Conservation (phyloP, 306 rosid species). For the Dryas drummondii region DNA sequence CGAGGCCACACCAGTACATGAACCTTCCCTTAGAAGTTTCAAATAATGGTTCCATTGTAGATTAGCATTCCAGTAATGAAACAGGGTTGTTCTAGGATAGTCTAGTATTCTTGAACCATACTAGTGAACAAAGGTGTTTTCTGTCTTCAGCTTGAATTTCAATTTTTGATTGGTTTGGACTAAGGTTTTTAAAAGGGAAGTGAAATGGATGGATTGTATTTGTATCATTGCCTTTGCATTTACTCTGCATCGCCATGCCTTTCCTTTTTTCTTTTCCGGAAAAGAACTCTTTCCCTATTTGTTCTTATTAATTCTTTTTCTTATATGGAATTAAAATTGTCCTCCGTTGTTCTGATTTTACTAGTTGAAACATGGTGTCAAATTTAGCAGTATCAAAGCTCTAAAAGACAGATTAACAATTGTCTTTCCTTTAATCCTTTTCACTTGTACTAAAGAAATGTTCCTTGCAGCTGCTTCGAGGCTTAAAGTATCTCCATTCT, state of each 20-base stretch:
- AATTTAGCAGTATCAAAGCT: not conserved
- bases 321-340: not conserved
- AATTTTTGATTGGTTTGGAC: not conserved
- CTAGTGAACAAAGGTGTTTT: not conserved
- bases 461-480: conserved; percentile 76
- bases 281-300: not conserved
- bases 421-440: conserved; percentile 22
- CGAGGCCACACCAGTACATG: not conserved
- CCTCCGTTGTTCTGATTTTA: not conserved
- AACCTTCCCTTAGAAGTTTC: not conserved
- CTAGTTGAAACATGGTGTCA: not conserved
- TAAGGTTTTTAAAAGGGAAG: not conserved
- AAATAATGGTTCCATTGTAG: not conserved
- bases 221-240: not conserved
- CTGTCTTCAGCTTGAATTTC: not conserved
- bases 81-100: not conserved
- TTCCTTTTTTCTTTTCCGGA: not conserved
- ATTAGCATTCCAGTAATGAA: not conserved
- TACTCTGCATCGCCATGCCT: not conserved
- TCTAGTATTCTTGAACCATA: not conserved
- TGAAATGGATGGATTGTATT: not conserved
- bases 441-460: conserved; percentile 32
- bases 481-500: conserved; percentile 88
- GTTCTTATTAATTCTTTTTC: not conserved
- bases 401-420: not conserved